These are phyloP conservation scores for Cinnamomum chago DNA, from an alignment of 164 flowering plant genomes.

Conservation along the genomic window DNA sequence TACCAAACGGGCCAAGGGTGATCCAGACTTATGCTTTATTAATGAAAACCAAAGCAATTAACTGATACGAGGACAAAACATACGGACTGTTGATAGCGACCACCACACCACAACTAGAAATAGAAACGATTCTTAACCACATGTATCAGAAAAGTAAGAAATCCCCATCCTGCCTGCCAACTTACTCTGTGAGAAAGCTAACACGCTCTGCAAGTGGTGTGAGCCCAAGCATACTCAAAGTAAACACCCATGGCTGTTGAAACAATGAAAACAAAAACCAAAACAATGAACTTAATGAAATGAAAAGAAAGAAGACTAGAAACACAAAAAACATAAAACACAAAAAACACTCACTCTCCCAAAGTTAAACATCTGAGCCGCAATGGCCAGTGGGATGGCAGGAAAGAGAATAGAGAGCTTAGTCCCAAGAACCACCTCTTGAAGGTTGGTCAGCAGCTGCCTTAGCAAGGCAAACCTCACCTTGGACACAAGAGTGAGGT, in stretches of 20 bases:
- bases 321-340: background rate
- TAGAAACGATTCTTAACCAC: background rate
- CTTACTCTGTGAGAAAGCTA: conserved; percentile 94
- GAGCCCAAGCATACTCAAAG: conserved; percentile 71
- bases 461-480: conserved; percentile 26
- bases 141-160: background rate
- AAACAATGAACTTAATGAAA: background rate
- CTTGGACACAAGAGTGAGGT: conserved; percentile 22
- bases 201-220: conserved; percentile 91
- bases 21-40: too few species aligned
- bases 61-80: background rate
- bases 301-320: background rate
- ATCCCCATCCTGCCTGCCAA: background rate
- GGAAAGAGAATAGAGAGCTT: conserved; percentile 53
- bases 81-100: background rate
- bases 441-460: conserved; percentile 32
- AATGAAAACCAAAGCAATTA: background rate
- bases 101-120: background rate
- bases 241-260: conserved; percentile 82
- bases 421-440: conserved; percentile 51
- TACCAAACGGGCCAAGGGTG: too few species aligned
- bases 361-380: conserved; percentile 27
- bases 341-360: conserved; percentile 33
- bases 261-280: background rate
- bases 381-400: conserved; percentile 44